These are phyloP conservation scores for Byssochlamys sp. DNA, from an alignment of 2,329 filamentous ascomycete species.

Conservation along the genomic window DNA sequence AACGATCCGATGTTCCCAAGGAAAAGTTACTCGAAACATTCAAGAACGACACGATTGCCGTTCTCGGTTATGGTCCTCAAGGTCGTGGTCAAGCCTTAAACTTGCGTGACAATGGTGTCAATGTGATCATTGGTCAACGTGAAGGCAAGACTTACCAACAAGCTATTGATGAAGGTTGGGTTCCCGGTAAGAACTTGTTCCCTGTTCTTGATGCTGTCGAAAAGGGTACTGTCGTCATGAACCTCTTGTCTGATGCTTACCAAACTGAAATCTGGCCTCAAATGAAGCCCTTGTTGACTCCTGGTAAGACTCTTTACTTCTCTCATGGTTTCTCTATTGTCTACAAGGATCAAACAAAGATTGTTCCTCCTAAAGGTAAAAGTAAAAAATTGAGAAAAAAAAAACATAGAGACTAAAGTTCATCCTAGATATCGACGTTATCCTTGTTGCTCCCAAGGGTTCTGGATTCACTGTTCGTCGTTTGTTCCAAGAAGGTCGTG, in stretches of 20 bases:
- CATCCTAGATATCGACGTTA: conserved; percentile 99
- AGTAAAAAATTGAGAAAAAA: too few species aligned
- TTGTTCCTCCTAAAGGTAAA: conserved; percentile 85
- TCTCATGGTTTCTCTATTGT: conserved; percentile 99
- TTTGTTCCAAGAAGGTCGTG: conserved; percentile 97
- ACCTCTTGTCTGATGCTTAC: conserved; percentile 92
- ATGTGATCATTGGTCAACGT: conserved; percentile 96
- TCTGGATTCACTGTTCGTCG: conserved; percentile 96
- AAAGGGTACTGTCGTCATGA: conserved; percentile 94
- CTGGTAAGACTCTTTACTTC: conserved; percentile 99
- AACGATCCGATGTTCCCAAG: conserved; percentile 95
- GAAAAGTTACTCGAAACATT: conserved; percentile 98
- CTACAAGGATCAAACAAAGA: conserved; percentile 99
- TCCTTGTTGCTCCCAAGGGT: conserved; percentile 98
- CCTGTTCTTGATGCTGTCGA: conserved; percentile 93
- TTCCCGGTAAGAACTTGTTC: conserved; percentile 96
- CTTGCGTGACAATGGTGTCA: conserved; percentile 98
- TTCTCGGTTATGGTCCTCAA: conserved; percentile 97
- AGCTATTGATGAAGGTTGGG: conserved; percentile 92
- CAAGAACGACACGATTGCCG: conserved; percentile 97
- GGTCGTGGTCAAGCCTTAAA: conserved; percentile 98
- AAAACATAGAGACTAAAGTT: too few species aligned
- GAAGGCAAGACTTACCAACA: conserved; percentile 99
- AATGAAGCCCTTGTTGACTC: conserved; percentile 94
- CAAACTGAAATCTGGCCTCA: conserved; percentile 97